Base-by-base conservation (phyloP, 2,329 filamentous ascomycete species). In the Aspergillus sp. region DNA sequence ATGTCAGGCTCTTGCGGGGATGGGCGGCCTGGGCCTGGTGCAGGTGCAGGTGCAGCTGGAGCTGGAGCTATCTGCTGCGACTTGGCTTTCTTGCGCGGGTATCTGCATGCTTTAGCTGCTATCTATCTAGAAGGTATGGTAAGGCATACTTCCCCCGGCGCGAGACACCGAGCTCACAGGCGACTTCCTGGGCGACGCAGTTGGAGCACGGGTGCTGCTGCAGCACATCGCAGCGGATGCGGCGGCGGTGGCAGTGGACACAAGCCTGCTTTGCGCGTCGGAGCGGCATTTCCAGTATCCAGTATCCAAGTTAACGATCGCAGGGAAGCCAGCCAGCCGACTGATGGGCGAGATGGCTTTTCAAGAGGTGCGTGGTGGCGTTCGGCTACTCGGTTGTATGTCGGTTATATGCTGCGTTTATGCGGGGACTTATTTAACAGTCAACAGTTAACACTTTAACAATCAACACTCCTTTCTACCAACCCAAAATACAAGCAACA, bases 211-310 rank as follows among this genome's bases (percentile, higher is more conserved):
- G 77, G n/a, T 71, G 76, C 55, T 65, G 67, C 44, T 79, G 75
- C 12, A 76, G 70, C n/a, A 79, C 78, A 68, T 80, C 74, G 60
- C 77, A 80, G 52, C 76, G 76, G 37, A 80, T 77, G 35, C 77
- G 72, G 33, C 76, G 74, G n/a, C 74, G 66, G 57, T 80, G 79
- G 60, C 77, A 80, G 23, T 73, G 72, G 39, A 73, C 67, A 58
- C 78, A 80, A 7, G 78, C 77, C 57, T 76, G 68, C 58, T 75
- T 77, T 31, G 77, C 77, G 45, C 77, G 73, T 45, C 23, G 19
- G 17, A 57, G 51, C 11, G 50, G 44, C 56, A 57, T 57, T 35
- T 57, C 21, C 8, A 27, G 9, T 11, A 11, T 11, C 9, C 27
- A 31, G 2, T 24, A 7, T 24, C 23, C 49, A 43, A 17, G 35